Evolutionary conservation across 805 yeast species (phyloP), one percentile per base, ranked within the genome.

Genomic region (Candida lessepsii): DNA sequence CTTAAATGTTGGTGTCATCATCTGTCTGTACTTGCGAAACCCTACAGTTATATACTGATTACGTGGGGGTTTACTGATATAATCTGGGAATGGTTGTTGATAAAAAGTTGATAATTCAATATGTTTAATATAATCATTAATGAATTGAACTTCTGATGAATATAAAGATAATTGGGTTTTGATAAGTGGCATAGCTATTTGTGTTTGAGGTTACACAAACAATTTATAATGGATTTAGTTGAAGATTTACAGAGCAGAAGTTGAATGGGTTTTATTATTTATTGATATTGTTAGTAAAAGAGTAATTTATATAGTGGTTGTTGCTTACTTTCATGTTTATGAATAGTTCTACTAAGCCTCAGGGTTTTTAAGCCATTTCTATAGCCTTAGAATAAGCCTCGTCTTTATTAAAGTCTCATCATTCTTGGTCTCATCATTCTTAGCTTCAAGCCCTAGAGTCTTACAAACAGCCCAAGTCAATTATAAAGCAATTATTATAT

Each of bases 111-210:
- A 20, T 19, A 27, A 13, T 21, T n/a, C 35, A 32, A 32, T 9
- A 9, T n/a, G 10, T 20, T 23, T 21, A 10, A 32, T 32, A 19
- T 32, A 32, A 3, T 32, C 35, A 10, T 32, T 32, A 20, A 23
- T 5, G 27, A 7, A 32, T 14, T 32, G 28, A 21, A 19, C 13
- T 5, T 32, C 35, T 5, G 21, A 10, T 14, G 20, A 27, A 21
- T 20, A 21, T 13, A 32, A 32, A 4, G 7, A 18, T 32, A 32
- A 32, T 4, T 21, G 35, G 6, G 3, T 21, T 21, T 32, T 32
- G 9, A 21, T 20, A 15, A 32, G 5, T 32, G 23, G 35, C 35
- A 32, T 32, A 32, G 35, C 35, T 32, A 32, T 32, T 32, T 32
- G 27, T 30, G 20, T 24, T 24, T 6, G 9, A 20, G 9, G 23